Percentiles rank a stretch among this genome's conserved stretches.
Evolutionary conservation across 2,329 filamentous ascomycete genomes (phyloP).

Genomic region (Fusarium transvaalense): DNA sequence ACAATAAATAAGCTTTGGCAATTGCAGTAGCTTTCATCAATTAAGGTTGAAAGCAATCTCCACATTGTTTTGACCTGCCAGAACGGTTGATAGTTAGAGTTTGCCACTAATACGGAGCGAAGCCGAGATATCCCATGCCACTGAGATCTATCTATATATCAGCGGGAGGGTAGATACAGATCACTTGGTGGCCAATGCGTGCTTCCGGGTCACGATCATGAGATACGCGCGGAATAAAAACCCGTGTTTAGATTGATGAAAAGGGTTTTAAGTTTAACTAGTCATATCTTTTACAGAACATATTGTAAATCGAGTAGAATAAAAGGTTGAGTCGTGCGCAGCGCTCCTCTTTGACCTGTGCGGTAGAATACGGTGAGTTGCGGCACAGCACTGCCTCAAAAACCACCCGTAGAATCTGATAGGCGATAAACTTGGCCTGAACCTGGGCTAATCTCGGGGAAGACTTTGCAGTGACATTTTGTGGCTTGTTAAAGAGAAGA

Average conservation of each 20-base stretch:
- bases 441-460: neutral
- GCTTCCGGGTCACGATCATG: neutral
- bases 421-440: neutral
- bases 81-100: neutral
- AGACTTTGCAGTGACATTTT: neutral
- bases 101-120: neutral
- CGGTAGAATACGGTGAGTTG: too few species aligned
- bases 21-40: too few species aligned
- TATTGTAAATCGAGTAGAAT: neutral
- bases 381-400: neutral
- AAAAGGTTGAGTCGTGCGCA: neutral
- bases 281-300: neutral
- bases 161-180: neutral
- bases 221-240: neutral
- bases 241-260: neutral
- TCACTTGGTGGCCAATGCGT: neutral
- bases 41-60: neutral
- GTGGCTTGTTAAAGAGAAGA: neutral
- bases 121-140: neutral
- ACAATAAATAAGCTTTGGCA: too few species aligned
- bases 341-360: too few species aligned
- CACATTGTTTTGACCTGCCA: conserved; percentile 4
- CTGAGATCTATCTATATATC: neutral
- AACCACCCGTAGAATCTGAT: neutral
- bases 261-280: neutral